Conservation (phyloP, 2,329 filamentous ascomycete genomes). For the Phyllosticta paracitricarpa region DNA sequence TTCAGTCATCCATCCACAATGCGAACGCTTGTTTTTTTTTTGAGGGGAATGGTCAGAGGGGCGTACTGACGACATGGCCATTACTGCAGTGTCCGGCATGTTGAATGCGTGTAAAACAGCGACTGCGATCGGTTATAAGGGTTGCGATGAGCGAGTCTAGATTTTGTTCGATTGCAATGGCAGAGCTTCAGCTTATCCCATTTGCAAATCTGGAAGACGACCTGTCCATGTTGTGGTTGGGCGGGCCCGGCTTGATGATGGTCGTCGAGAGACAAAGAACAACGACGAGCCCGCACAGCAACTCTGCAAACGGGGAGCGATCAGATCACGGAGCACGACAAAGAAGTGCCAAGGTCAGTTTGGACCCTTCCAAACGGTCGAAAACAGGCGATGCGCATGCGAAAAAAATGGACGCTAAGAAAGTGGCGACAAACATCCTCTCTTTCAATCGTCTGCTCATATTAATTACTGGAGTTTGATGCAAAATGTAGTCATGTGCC, state of each 20-base stretch:
- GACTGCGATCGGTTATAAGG: not conserved
- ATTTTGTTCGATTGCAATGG: not conserved
- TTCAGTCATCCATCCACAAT: not conserved
- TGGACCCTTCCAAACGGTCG: no score
- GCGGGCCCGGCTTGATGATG: not conserved
- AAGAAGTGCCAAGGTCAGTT: no score
- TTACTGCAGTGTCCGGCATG: not conserved
- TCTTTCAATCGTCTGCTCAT: no score
- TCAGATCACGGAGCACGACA: no score
- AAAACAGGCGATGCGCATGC: no score
- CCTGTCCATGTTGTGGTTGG: not conserved
- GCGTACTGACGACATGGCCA: not conserved
- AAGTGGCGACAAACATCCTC: no score
- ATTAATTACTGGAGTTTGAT: no score
- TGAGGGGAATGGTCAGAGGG: not conserved
- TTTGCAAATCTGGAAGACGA: not conserved
- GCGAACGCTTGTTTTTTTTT: not conserved
- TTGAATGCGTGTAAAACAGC: not conserved
- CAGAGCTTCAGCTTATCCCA: constrained; percentile 10
- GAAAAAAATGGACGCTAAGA: no score
- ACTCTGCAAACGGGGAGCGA: not conserved
- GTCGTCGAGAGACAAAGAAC: not conserved
- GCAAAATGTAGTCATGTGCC: no score
- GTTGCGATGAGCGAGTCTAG: not conserved
- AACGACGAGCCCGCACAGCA: not conserved